Conservation (phyloP, 2,329 filamentous ascomycete species). For the Coniochaeta sp. region DNA sequence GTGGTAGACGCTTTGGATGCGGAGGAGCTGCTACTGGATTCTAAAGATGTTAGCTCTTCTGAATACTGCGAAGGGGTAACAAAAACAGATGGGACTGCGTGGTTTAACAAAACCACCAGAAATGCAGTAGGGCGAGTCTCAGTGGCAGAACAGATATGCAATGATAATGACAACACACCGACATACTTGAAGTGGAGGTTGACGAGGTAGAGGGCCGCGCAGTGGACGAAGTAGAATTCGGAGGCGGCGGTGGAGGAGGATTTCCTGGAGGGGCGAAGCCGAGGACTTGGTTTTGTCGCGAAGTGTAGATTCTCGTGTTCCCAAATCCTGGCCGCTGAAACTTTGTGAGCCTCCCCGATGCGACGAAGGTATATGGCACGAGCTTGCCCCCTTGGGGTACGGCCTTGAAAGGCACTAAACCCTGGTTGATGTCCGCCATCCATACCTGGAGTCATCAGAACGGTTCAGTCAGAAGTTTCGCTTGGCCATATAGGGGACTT, state of each 20-base stretch:
- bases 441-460: constrained; percentile 11
- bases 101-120: too few species aligned
- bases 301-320: constrained; percentile 21
- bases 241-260: neutral
- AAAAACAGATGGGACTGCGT: too few species aligned
- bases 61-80: too few species aligned
- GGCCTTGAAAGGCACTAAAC: constrained; percentile 27
- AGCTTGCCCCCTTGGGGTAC: constrained; percentile 22
- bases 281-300: neutral
- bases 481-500: too few species aligned
- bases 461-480: too few species aligned
- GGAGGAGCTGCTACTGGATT: neutral
- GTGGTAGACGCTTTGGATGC: neutral
- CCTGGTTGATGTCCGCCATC: constrained; percentile 27
- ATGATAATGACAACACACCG: too few species aligned
- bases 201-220: neutral
- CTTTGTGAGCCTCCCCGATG: constrained; percentile 24
- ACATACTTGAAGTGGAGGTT: neutral
- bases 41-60: too few species aligned
- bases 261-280: neutral
- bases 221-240: neutral
- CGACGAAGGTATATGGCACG: neutral
- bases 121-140: too few species aligned
- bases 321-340: constrained; percentile 30
- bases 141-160: too few species aligned